These are phyloP conservation scores for Nemania bipapillata DNA, from an alignment of 2,329 filamentous ascomycete species.

Conservation along the genomic window DNA sequence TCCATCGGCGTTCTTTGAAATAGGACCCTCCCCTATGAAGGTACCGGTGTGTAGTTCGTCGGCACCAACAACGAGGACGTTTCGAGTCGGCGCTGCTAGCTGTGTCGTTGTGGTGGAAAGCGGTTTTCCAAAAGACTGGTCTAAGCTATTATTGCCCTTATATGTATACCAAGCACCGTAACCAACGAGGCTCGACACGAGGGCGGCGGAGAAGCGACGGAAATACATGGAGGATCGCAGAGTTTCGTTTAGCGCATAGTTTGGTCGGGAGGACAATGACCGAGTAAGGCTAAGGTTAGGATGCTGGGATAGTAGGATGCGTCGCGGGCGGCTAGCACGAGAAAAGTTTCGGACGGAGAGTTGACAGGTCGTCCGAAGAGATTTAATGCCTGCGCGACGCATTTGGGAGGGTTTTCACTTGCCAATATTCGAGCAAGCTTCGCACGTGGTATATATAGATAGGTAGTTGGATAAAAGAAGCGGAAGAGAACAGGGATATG, in stretches of 20 bases:
- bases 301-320: conserved; percentile 52
- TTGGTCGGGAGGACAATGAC: conserved; percentile 53
- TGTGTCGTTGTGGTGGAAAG: conserved; percentile 55
- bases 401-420: conserved; percentile 57
- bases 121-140: conserved; percentile 53
- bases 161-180: conserved; percentile 82
- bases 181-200: conserved; percentile 76
- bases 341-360: conserved; percentile 69
- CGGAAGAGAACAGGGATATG: conserved; percentile 34
- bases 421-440: conserved; percentile 36
- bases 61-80: conserved; percentile 86
- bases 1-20: conserved; percentile 88
- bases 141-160: conserved; percentile 57
- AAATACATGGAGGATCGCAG: conserved; percentile 79
- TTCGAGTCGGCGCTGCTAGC: conserved; percentile 62
- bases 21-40: conserved; percentile 83
- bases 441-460: conserved; percentile 20
- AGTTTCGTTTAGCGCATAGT: conserved; percentile 58
- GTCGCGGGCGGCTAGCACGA: conserved; percentile 59
- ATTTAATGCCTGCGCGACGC: conserved; percentile 77
- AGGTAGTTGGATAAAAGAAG: conserved; percentile 27
- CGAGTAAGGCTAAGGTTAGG: conserved; percentile 52
- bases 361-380: conserved; percentile 74
- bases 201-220: conserved; percentile 72
- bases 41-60: conserved; percentile 90